Conservation (phyloP, 305 asterid genomes). For the Galium porrigens region DNA sequence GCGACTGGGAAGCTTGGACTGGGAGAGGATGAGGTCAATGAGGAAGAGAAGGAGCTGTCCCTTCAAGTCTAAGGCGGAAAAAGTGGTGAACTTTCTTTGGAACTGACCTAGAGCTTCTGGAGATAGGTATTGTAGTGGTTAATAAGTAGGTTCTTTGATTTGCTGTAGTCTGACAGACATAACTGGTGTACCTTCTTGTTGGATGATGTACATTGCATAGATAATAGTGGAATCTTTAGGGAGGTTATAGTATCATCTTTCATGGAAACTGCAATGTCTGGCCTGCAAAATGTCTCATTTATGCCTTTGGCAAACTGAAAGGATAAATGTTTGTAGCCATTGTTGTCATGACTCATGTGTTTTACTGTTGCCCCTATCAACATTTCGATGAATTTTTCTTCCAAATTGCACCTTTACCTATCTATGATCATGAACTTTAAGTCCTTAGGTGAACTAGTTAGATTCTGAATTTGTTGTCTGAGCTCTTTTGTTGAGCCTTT, state of each 20-base stretch:
- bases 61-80: constrained; percentile 2
- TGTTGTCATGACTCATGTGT: constrained; percentile 6
- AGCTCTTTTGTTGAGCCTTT: neutral
- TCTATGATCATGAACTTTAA: neutral
- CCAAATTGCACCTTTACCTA: neutral
- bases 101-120: constrained; percentile 13
- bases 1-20: constrained; percentile 31
- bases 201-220: constrained; percentile 41
- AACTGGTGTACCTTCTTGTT: constrained; percentile 27
- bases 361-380: neutral
- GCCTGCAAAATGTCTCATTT: constrained; percentile 16
- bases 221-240: constrained; percentile 27
- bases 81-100: constrained; percentile 16
- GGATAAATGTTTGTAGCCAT: constrained; percentile 16
- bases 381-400: neutral
- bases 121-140: constrained; percentile 29
- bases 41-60: constrained; percentile 7
- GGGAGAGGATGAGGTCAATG: constrained; percentile 10
- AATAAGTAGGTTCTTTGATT: constrained; percentile 38
- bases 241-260: constrained; percentile 14
- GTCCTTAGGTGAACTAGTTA: neutral
- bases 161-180: constrained; percentile 25
- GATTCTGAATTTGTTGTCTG: neutral
- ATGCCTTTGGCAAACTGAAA: constrained; percentile 20
- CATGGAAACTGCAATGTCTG: constrained; percentile 23